Evolutionary conservation across 1,284 basidiomycete genomes (phyloP), one percentile per base, ranked within the genome.

Genomic region (Phlebopus sp.): DNA sequence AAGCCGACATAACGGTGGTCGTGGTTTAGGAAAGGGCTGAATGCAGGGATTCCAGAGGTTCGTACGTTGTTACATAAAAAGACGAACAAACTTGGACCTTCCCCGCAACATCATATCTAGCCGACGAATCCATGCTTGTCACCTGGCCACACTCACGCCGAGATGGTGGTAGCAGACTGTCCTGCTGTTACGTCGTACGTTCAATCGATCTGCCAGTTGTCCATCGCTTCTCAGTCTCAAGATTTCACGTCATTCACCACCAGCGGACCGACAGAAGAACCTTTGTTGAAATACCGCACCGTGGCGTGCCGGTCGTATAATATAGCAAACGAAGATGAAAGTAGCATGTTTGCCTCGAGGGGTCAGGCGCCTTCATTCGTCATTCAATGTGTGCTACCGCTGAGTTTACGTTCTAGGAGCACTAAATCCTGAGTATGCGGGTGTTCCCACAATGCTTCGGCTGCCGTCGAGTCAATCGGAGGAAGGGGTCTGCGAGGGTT

Each of bases 401-500:
- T 71, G 23, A 88, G 66, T 60, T 80, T 74, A 43, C 76, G 75
- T 69, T 95, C 92, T 19, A 85, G 57, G 50, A 72, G 68, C 50
- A 91, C 70, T 21, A 90, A 73, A 36, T 77, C 83, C 51, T 78
- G 75, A 25, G 85, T 84, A 58, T 88, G 79, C 7, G 81, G 73
- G 56, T 90, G 84, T 41, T 77, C 76, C 80, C 86, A 86, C 48
- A 94, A 68, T 4, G 74, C 74, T 42, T 75, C 69, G 17, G 78
- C 83, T 21, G 68, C 79, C 21, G 67, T 77, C 25, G 75, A 59
- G 8, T 76, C 72, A 17, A 85, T 81, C 4, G 83, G 80, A 35
- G 81, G 78, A 42, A 96, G 76, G 9, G 93, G 89, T 53, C 76
- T 81, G 49, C 92, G 79, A 35, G 89, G 82, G 30, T 77, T 67